These are phyloP conservation scores for Aspergillus glaucus DNA, from an alignment of 2,329 filamentous ascomycete genomes.

Conservation along the genomic window DNA sequence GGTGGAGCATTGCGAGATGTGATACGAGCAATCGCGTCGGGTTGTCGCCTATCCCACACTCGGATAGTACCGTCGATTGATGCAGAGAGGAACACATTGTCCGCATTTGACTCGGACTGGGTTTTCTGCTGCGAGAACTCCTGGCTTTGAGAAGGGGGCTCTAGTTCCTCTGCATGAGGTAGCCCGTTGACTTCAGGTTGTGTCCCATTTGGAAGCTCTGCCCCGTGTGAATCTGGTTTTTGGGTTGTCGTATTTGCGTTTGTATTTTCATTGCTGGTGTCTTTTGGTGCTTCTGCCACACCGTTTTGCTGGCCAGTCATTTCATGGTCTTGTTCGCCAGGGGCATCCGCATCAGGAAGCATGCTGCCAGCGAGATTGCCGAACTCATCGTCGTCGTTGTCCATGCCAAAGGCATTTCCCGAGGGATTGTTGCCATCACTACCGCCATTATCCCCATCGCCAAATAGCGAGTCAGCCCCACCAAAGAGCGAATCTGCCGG, in stretches of 20 bases:
- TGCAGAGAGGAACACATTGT: slow-evolving; percentile 80
- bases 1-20: slow-evolving; percentile 71
- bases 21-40: slow-evolving; percentile 72
- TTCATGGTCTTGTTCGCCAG: slow-evolving; percentile 28
- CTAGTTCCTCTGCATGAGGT: slow-evolving; percentile 38
- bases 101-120: slow-evolving; percentile 41
- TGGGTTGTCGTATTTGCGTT: slow-evolving; percentile 6
- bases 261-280: slow-evolving; percentile 5
- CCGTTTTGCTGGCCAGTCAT: slow-evolving; percentile 15
- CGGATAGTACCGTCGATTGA: slow-evolving; percentile 45
- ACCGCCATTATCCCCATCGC: slow-evolving; percentile 61
- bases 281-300: slow-evolving; percentile 6
- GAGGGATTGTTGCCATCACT: slow-evolving; percentile 42
- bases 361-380: slow-evolving; percentile 62
- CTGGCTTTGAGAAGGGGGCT: slow-evolving; percentile 17
- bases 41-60: slow-evolving; percentile 55
- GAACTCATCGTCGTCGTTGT: slow-evolving; percentile 74
- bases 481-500: slow-evolving; percentile 78
- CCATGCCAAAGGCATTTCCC: slow-evolving; percentile 62
- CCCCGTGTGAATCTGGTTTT: slow-evolving; percentile 12
- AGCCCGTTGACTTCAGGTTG: slow-evolving; percentile 35
- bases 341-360: slow-evolving; percentile 44
- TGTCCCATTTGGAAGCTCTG: slow-evolving; percentile 16
- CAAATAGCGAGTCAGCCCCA: slow-evolving; percentile 82
- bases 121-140: slow-evolving; percentile 20